A percentile compares a stretch with the other conserved stretches of the same genome.
Evolutionary conservation across 108 stramenopile genomes (phyloP).

Genomic region (Cyclostephanos tholiformis): DNA sequence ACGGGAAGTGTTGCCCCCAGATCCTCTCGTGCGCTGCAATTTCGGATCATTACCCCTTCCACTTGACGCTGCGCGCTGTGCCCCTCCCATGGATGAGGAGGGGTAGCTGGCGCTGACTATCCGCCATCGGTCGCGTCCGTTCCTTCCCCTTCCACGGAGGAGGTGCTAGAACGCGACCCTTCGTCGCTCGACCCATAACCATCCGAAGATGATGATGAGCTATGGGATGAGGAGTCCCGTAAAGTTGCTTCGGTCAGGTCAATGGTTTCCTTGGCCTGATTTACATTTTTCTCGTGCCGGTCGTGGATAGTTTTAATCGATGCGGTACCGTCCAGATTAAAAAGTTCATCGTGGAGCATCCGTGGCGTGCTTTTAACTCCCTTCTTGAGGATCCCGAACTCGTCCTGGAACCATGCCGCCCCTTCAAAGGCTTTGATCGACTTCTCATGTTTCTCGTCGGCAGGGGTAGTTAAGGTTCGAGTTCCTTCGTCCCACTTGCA

Average conservation of each 20-base stretch:
- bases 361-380: background rate
- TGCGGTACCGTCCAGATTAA: background rate
- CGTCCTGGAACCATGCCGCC: conserved; percentile 2
- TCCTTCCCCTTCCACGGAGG: background rate
- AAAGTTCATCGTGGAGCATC: background rate
- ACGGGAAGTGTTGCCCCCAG: background rate
- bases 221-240: no score
- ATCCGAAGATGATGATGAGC: no score
- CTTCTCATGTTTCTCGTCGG: background rate
- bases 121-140: background rate
- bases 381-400: background rate
- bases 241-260: no score
- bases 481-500: background rate
- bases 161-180: no score
- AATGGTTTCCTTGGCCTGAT: background rate
- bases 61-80: background rate
- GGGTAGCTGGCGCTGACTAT: conserved; percentile 12
- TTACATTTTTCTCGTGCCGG: background rate
- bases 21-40: background rate
- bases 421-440: background rate
- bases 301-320: background rate
- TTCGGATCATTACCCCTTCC: background rate
- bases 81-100: background rate
- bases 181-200: no score
- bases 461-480: background rate